Conservation (phyloP, 768 basidiomycete genomes). For the Mycena indigotica region DNA sequence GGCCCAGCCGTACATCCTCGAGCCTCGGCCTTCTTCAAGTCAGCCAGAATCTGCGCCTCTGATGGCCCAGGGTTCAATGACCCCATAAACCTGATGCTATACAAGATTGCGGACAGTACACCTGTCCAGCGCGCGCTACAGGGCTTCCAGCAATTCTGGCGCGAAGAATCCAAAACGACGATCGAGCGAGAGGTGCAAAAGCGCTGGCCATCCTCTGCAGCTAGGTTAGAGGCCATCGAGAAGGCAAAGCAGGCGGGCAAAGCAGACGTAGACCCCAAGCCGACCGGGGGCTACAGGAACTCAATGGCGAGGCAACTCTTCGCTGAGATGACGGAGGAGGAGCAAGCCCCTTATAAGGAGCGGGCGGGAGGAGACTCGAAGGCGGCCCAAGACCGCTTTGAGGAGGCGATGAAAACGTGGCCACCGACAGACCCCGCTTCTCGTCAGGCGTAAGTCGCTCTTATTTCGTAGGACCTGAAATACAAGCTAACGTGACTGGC, state of each 20-base stretch:
- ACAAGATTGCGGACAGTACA: neutral
- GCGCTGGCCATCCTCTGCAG: neutral
- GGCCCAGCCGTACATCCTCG: neutral
- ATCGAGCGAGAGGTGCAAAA: neutral
- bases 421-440: neutral
- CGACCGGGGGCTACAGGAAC: neutral
- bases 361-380: neutral
- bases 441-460: neutral
- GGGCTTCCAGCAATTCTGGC: neutral
- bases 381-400: neutral
- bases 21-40: slow-evolving; percentile 7
- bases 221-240: neutral
- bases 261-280: neutral
- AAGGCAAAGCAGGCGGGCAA: neutral
- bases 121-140: neutral
- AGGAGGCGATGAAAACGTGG: neutral
- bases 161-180: neutral
- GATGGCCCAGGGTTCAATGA: neutral
- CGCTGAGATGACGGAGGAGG: neutral
- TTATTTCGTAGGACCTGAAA: neutral
- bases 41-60: neutral
- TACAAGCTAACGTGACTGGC: neutral
- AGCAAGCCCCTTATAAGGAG: neutral
- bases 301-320: neutral
- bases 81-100: neutral